Evolutionary conservation across 768 basidiomycete genomes (phyloP).

Genomic region (Boletellus ananas): DNA sequence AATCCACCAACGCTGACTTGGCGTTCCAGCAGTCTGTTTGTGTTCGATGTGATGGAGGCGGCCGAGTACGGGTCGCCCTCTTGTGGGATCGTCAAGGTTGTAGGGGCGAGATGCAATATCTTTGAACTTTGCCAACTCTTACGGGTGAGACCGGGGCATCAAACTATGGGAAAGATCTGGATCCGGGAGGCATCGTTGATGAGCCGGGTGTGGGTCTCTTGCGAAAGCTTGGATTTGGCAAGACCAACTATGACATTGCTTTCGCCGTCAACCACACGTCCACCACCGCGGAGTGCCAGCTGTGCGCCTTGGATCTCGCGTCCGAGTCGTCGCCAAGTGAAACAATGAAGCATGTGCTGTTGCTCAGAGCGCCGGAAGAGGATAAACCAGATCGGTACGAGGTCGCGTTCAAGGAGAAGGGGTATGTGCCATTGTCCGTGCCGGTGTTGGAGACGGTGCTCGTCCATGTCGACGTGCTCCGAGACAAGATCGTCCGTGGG

Average conservation of each 20-base stretch:
- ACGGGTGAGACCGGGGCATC: constrained; percentile 13
- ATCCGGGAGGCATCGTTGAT: too few relatives aligned
- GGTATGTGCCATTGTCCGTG: constrained; percentile 55
- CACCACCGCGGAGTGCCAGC: too few relatives aligned
- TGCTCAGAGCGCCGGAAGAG: constrained; percentile 38
- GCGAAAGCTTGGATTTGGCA: too few relatives aligned
- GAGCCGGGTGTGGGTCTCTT: constrained; percentile 2
- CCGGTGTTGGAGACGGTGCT: constrained; percentile 68
- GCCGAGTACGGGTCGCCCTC: too few relatives aligned
- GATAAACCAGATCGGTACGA: constrained; percentile 57
- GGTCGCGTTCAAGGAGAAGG: constrained; percentile 39
- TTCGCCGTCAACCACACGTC: too few relatives aligned
- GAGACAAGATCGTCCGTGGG: constrained; percentile 38
- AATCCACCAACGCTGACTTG: too few relatives aligned
- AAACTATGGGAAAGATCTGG: constrained; percentile 5
- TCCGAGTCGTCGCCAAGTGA: background rate
- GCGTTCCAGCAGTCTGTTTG: too few relatives aligned
- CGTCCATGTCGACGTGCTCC: constrained; percentile 46
- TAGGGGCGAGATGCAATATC: too few relatives aligned
- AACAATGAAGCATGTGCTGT: constrained; percentile 33
- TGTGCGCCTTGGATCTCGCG: background rate
- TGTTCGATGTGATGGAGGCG: too few relatives aligned
- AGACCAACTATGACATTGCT: too few relatives aligned
- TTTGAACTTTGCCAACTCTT: too few relatives aligned
- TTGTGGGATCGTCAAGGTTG: too few relatives aligned